Conservation (phyloP, 768 basidiomycete species). For the Coprinopsis cinerea region DNA sequence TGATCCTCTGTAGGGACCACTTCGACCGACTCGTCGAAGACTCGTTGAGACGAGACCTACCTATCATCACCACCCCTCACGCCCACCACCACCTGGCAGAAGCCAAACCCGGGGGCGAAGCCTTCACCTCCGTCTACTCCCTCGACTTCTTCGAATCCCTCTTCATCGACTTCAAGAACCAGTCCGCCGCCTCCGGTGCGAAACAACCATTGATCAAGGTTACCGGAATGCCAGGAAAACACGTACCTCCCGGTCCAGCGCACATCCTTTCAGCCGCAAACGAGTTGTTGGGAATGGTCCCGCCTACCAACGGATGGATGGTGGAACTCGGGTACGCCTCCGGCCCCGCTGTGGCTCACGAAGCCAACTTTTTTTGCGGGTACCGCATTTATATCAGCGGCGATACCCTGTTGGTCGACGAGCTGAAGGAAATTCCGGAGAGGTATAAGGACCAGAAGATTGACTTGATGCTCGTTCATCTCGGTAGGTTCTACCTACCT, state of each 20-base stretch:
- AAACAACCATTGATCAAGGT: conserved; percentile 6
- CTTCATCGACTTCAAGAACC: background rate
- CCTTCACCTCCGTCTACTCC: conserved; percentile 3
- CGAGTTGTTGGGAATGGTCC: conserved; percentile 3
- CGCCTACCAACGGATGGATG: conserved; percentile 11
- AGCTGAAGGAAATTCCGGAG: conserved; percentile 10
- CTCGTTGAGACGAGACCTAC: conserved; percentile 2
- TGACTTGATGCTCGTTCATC: conserved; percentile 10
- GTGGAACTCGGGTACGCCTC: conserved; percentile 3
- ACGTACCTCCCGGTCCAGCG: conserved; percentile 10
- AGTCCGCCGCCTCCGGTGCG: background rate
- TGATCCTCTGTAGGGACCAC: too few relatives aligned
- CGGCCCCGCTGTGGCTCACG: background rate
- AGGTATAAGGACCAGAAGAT: conserved; percentile 7
- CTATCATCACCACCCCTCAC: conserved; percentile 9
- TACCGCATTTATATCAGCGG: conserved; percentile 10
- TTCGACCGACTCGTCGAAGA: conserved; percentile 7
- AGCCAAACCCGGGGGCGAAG: background rate
- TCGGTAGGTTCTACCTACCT: background rate
- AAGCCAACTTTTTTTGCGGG: background rate
- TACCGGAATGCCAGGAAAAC: conserved; percentile 9
- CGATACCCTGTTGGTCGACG: conserved; percentile 7
- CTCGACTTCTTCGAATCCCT: conserved; percentile 7
- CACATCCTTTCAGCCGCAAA: background rate
- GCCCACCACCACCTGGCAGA: conserved; percentile 5